Conservation (phyloP, 2,329 filamentous ascomycete species). For the Talaromyces verruculosus region DNA sequence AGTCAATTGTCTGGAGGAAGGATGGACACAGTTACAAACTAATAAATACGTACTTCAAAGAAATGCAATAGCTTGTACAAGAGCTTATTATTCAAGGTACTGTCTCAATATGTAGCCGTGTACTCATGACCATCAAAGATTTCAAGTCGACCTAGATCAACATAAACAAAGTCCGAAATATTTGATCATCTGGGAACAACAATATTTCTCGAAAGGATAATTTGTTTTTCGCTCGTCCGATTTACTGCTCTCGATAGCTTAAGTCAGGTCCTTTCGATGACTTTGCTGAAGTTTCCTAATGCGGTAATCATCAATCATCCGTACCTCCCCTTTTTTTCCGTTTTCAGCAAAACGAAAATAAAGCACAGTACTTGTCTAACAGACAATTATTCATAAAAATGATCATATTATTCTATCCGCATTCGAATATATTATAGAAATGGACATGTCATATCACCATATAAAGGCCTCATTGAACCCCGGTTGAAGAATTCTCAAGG, state of each 20-base stretch:
- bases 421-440: background rate
- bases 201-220: background rate
- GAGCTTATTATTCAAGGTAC: too few species aligned
- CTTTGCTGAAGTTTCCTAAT: background rate
- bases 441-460: background rate
- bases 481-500: background rate
- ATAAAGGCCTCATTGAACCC: background rate
- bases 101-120: background rate
- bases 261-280: too few species aligned
- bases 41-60: background rate
- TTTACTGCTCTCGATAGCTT: background rate
- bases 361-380: background rate
- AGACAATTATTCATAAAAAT: background rate
- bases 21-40: background rate
- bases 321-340: conserved; percentile 5
- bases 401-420: background rate
- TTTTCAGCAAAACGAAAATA: conserved; percentile 13
- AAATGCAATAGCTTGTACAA: background rate
- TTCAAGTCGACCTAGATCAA: background rate
- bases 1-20: background rate
- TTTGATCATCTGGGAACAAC: background rate
- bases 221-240: background rate
- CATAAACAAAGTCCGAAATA: background rate
- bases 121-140: background rate
- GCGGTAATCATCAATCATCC: background rate